These are phyloP conservation scores for Salvia sclarea DNA, from an alignment of 305 asterid genomes.

Conservation along the genomic window DNA sequence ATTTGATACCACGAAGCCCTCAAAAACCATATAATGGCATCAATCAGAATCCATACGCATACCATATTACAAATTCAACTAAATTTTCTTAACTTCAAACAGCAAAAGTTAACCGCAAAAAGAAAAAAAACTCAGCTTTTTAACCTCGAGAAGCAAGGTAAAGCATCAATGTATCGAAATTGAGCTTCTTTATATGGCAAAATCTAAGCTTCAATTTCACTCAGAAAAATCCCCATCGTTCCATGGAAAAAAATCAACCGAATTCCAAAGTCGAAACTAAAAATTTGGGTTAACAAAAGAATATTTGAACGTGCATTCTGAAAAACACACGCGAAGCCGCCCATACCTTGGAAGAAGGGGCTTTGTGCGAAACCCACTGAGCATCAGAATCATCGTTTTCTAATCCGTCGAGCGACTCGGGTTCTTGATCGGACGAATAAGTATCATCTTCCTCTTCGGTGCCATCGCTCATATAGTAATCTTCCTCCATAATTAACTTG, in stretches of 20 bases:
- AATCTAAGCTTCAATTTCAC: not conserved
- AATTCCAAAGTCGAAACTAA: not conserved
- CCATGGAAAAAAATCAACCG: not conserved
- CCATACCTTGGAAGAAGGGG: conserved; percentile 67
- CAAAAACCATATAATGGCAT: not conserved
- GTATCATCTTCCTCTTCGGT: conserved; percentile 66
- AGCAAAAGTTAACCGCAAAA: not conserved
- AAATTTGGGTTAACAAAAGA: no score
- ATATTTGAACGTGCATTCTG: conserved; percentile 4
- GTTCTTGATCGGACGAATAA: conserved; percentile 56
- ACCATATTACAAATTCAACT: not conserved
- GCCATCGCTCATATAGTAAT: conserved; percentile 50
- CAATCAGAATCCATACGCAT: not conserved
- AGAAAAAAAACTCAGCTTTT: not conserved
- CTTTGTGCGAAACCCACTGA: conserved; percentile 45
- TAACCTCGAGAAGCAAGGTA: not conserved
- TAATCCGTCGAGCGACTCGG: conserved; percentile 52
- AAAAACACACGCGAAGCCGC: conserved; percentile 1
- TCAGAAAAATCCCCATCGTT: conserved; percentile 9
- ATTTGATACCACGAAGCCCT: conserved; percentile 15
- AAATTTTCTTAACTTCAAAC: not conserved
- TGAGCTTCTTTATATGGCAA: not conserved
- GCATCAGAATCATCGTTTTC: conserved; percentile 61
- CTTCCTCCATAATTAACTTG: conserved; percentile 52
- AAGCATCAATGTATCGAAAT: not conserved